Percentiles rank a stretch among this genome's conserved stretches.
These are phyloP conservation scores for Miscanthus lutarioriparius DNA, from an alignment of 176 grass and related monocot genomes.

Conservation along the genomic window DNA sequence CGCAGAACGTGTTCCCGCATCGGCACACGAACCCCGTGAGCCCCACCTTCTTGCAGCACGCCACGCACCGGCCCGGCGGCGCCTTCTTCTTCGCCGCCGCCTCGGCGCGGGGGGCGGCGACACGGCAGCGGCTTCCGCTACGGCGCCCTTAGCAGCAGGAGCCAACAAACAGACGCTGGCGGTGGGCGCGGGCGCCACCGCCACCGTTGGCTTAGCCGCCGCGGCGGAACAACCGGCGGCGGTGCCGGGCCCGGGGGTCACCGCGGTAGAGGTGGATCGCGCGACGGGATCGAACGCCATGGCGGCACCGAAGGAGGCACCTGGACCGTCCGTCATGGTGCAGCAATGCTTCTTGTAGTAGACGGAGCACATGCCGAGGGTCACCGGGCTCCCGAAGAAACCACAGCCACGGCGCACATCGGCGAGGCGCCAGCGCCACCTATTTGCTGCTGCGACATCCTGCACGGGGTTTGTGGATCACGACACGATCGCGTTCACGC, in stretches of 20 bases:
- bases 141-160: not conserved
- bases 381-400: constrained; percentile 9
- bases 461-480: not conserved
- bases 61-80: constrained; percentile 14
- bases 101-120: not conserved
- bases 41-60: constrained; percentile 38
- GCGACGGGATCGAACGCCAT: not conserved
- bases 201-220: not conserved
- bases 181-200: not conserved
- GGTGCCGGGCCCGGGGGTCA: not conserved
- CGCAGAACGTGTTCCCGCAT: constrained; percentile 20
- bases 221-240: not conserved
- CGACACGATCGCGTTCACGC: not conserved
- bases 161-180: not conserved
- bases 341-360: constrained; percentile 1
- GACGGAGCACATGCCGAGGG: constrained; percentile 24
- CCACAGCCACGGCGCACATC: not conserved
- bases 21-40: constrained; percentile 41
- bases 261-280: not conserved
- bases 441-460: constrained; percentile 1
- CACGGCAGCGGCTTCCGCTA: not conserved
- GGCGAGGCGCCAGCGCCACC: not conserved
- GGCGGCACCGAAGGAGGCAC: not conserved
- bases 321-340: not conserved
- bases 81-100: not conserved